These are phyloP conservation scores for Paraphoma chrysanthemicola DNA, from an alignment of 2,329 filamentous ascomycete species.

Conservation along the genomic window DNA sequence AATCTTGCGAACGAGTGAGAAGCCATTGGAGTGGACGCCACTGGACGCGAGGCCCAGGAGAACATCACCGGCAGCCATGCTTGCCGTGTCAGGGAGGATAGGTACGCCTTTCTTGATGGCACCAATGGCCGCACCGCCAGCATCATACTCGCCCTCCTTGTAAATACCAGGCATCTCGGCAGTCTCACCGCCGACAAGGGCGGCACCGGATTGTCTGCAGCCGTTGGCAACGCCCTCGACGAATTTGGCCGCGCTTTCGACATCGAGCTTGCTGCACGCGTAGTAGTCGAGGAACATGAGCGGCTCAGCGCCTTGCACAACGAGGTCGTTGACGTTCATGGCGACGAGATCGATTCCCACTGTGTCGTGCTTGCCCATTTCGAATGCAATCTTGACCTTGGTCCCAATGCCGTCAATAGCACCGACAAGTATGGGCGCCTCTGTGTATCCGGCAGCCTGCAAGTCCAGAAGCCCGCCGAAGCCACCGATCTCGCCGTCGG, in stretches of 20 bases:
- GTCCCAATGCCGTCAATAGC: slow-evolving; percentile 97
- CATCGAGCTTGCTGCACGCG: slow-evolving; percentile 86
- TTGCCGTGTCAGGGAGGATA: slow-evolving; percentile 76
- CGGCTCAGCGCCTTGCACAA: slow-evolving; percentile 93
- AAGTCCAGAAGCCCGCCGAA: slow-evolving; percentile 91
- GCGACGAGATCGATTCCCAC: slow-evolving; percentile 97
- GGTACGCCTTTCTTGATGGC: slow-evolving; percentile 71
- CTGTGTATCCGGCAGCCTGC: slow-evolving; percentile 73
- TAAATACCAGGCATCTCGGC: slow-evolving; percentile 99
- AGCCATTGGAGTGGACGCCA: slow-evolving; percentile 95
- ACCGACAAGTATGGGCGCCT: slow-evolving; percentile 83
- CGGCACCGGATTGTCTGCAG: slow-evolving; percentile 83
- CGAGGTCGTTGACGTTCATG: slow-evolving; percentile 98
- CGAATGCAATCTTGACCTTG: slow-evolving; percentile 94
- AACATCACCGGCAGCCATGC: slow-evolving; percentile 83
- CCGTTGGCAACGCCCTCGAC: slow-evolving; percentile 89
- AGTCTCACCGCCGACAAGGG: slow-evolving; percentile 95
- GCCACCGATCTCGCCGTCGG: slow-evolving; percentile 91
- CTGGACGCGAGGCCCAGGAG: slow-evolving; percentile 85
- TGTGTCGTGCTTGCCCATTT: slow-evolving; percentile 87
- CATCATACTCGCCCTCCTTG: slow-evolving; percentile 86
- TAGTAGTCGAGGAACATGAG: slow-evolving; percentile 99
- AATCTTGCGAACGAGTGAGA: slow-evolving; percentile 93
- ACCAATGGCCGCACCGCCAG: slow-evolving; percentile 87
- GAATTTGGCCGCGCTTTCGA: slow-evolving; percentile 80